Conservation (phyloP, 2,329 filamentous ascomycete species). For the Ciborinia camelliae region DNA sequence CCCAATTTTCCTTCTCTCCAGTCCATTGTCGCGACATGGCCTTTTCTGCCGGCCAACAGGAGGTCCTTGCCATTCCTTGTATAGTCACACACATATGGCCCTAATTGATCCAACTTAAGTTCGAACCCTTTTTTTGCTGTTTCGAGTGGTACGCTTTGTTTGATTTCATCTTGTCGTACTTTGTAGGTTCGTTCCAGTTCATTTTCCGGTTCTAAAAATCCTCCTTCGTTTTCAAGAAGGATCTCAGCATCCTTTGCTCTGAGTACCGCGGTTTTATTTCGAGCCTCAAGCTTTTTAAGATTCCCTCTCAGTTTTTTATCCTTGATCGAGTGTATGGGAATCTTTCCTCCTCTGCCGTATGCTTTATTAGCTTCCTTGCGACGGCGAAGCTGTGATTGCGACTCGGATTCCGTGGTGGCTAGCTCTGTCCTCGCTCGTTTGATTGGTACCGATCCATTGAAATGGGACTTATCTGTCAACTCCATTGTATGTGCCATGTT, state of each 20-base stretch:
- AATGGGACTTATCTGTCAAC: slow-evolving; percentile 27
- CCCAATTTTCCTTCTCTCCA: slow-evolving; percentile 90
- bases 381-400: slow-evolving; percentile 42
- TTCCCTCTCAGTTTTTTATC: slow-evolving; percentile 89
- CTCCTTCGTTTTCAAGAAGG: slow-evolving; percentile 77
- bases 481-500: slow-evolving; percentile 26
- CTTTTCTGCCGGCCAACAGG: slow-evolving; percentile 82
- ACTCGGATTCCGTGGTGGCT: slow-evolving; percentile 29
- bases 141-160: slow-evolving; percentile 68
- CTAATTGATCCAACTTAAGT: slow-evolving; percentile 74
- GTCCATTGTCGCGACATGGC: slow-evolving; percentile 94
- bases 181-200: slow-evolving; percentile 91
- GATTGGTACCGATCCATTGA: slow-evolving; percentile 53
- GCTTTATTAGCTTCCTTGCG: slow-evolving; percentile 63
- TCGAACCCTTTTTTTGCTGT: slow-evolving; percentile 93
- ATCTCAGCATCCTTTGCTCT: slow-evolving; percentile 96
- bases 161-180: slow-evolving; percentile 84
- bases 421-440: slow-evolving; percentile 51
- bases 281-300: slow-evolving; percentile 72
- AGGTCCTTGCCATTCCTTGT: slow-evolving; percentile 84
- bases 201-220: slow-evolving; percentile 83
- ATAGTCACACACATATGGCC: slow-evolving; percentile 87
- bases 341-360: slow-evolving; percentile 80
- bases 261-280: slow-evolving; percentile 76
- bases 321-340: slow-evolving; percentile 68